Evolutionary conservation across 768 basidiomycete species (phyloP), one percentile per base, ranked within the genome.

Genomic region (Leucocoprinus leucothites): DNA sequence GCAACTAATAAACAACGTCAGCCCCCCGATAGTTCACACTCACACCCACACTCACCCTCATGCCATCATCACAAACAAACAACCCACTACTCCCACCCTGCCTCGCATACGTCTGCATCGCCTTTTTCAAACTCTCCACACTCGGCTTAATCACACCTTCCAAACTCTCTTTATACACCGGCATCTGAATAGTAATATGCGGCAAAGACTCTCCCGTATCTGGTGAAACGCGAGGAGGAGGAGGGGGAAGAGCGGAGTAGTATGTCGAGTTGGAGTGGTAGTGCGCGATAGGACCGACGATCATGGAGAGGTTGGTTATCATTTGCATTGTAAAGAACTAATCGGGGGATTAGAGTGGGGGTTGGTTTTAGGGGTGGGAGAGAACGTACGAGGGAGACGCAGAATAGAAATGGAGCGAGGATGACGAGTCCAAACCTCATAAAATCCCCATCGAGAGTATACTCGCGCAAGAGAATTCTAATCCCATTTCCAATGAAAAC

Each of bases 41-140:
- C n/a, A n/a, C n/a, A n/a, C n/a, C n/a, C n/a, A n/a, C n/a, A n/a
- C 59, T 49, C 48, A 73, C 67, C 19, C 78, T 62, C 46, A 93
- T 67, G 11, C 91, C 91, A 65, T 93, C 90, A 59, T 94, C 91
- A 61, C 86, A 86, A 44, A 94, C 74, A 51, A 92, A 82, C 61
- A 94, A 88, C 8, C 80, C 74, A 24, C 84, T 86, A 1, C 85
- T 85, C 0, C 90, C 91, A 53, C 91, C 90, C 65, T 94, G 91
- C 1, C 90, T 77, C 1, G 91, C 89, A 65, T 92, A 91, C 1
- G 89, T 91, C 69, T 89, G 87, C 83, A 91, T 91, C 0, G 90
- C 90, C 67, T 82, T 83, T 65, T 91, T 91, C 59, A 92, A 65
- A 0, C 83, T 85, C 50, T 82, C 77, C 48, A 94, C 84, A 4